These are phyloP conservation scores for Malus asiatica DNA, from an alignment of 306 rosid species.

Conservation along the genomic window DNA sequence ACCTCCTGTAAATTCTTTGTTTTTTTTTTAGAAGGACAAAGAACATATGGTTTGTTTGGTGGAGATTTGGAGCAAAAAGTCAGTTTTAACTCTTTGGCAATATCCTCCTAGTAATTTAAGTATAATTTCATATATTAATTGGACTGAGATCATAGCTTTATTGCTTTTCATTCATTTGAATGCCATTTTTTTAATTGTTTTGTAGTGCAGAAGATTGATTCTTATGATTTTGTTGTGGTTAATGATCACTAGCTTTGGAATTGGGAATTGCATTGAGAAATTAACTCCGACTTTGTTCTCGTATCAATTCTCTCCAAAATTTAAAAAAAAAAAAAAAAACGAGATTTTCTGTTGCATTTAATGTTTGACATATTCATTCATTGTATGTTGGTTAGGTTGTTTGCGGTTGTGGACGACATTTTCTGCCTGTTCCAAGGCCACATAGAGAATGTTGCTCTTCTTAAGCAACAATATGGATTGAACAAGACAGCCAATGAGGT, in stretches of 20 bases:
- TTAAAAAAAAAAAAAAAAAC: too few relatives aligned
- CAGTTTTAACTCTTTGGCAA: not conserved
- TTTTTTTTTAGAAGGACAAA: constrained; percentile 4
- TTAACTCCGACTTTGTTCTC: not conserved
- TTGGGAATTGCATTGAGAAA: not conserved
- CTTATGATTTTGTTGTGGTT: not conserved
- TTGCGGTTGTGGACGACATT: constrained; percentile 94
- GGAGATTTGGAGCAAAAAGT: constrained; percentile 13
- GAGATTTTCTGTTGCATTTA: not conserved
- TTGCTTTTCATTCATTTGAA: not conserved
- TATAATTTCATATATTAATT: not conserved
- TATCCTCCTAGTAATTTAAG: not conserved
- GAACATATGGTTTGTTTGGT: not conserved
- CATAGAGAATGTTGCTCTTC: constrained; percentile 69
- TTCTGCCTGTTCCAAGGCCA: constrained; percentile 98
- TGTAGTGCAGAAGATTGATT: not conserved
- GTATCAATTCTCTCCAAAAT: not conserved
- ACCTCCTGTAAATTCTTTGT: not conserved
- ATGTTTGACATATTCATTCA: not conserved
- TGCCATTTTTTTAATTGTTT: not conserved
- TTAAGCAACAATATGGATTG: constrained; percentile 95
- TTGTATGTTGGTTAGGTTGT: constrained; percentile 44
- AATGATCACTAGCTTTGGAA: not conserved
- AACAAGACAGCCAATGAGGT: constrained; percentile 81
- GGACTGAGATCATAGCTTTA: not conserved